Evolutionary conservation across 2,329 filamentous ascomycete genomes (phyloP).

Genomic region (Ophiocordyceps robertsii): DNA sequence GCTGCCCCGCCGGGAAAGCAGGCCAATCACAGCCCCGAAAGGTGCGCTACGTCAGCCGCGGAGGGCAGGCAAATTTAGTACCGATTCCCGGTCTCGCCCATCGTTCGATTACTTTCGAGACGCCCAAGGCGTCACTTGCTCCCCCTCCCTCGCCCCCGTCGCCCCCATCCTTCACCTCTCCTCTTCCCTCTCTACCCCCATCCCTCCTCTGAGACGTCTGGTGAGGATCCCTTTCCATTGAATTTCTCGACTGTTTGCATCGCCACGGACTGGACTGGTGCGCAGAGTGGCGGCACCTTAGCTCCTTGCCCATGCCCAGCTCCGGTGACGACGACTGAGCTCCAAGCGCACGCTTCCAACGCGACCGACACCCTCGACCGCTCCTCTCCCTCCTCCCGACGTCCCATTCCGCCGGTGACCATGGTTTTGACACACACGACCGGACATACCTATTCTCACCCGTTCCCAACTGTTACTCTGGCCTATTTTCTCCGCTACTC

Average conservation of each 20-base stretch:
- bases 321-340: slow-evolving; percentile 9
- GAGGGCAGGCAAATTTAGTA: slow-evolving; percentile 6
- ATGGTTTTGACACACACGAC: slow-evolving; percentile 54
- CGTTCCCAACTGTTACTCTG: slow-evolving; percentile 73
- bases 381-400: neutral
- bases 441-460: slow-evolving; percentile 64
- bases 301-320: slow-evolving; percentile 9
- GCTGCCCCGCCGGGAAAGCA: slow-evolving; percentile 4
- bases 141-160: neutral
- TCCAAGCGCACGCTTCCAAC: slow-evolving; percentile 3
- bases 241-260: no score
- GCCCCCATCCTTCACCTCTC: neutral
- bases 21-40: slow-evolving; percentile 14
- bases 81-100: slow-evolving; percentile 6
- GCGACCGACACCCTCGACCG: neutral
- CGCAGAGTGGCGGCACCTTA: slow-evolving; percentile 1
- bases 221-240: no score
- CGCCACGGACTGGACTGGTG: no score
- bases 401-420: slow-evolving; percentile 14
- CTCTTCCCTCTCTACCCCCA: neutral
- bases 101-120: slow-evolving; percentile 8
- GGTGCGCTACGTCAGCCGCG: neutral
- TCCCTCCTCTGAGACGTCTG: neutral
- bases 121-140: slow-evolving; percentile 4
- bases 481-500: slow-evolving; percentile 85